phyloP scores from a whole-genome alignment of 2,329 filamentous ascomycete genomes.

The Ceratocystis smalleyi region DNA sequence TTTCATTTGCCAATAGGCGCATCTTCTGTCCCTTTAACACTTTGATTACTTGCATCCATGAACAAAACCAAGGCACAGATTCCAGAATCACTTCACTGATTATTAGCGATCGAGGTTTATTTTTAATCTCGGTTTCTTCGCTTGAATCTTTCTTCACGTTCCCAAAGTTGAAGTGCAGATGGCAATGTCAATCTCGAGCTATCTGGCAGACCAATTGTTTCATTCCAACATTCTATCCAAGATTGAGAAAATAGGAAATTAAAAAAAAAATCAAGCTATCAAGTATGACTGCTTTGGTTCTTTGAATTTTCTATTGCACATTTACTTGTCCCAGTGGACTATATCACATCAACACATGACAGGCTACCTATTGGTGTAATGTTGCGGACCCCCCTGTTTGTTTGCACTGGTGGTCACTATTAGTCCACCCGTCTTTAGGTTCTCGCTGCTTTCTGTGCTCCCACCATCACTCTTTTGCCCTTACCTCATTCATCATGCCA shows the following conservation, averaged over 20 bases:
- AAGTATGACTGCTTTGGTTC: background rate
- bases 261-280: background rate
- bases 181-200: background rate
- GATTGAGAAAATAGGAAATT: background rate
- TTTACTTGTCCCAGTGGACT: background rate
- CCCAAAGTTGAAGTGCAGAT: background rate
- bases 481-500: background rate
- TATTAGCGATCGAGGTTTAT: background rate
- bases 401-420: background rate
- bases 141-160: background rate
- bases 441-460: background rate
- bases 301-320: background rate
- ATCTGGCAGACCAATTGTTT: background rate
- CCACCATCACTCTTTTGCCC: background rate
- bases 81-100: too few species aligned
- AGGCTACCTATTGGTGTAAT: background rate
- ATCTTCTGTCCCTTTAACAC: too few species aligned
- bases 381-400: background rate
- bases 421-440: background rate
- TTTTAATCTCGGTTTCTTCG: background rate
- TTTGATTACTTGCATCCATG: too few species aligned
- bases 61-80: too few species aligned
- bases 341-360: background rate
- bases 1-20: too few species aligned
- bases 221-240: background rate